Evolutionary conservation across 2,329 filamentous ascomycete species (phyloP), one percentile per base, ranked within the genome.

Genomic region (Fulvia fulva): DNA sequence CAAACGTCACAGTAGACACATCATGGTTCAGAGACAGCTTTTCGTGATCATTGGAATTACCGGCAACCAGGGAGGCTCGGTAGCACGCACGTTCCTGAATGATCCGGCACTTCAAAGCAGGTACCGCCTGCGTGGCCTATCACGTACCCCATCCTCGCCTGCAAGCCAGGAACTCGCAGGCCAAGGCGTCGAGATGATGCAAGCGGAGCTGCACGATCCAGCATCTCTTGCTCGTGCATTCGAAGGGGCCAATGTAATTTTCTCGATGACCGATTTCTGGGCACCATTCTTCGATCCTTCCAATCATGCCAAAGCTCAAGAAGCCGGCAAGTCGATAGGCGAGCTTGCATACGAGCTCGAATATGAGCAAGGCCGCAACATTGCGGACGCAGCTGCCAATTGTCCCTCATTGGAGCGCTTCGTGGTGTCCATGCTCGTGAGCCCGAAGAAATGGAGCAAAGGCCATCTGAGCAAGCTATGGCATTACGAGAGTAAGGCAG

Each of bases 71-170:
- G 59, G 59, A 9, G 51, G 45, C 12, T 61, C 59, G 6, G 59
- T 61, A n/a, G 69, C 70, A 25, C 44, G 61, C 7, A 51, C 58
- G 22, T 71, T 70, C 62, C 61, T 68, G 53, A 45, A 34, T 22
- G 51, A 52, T 25, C 55, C 55, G 16, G 37, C 43, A 16, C 51
- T 53, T n/a, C 32, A 14, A 19, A n/a, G 16, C 19, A 25, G 56
- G n/a, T 53, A 62, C 6, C 49, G 44, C 16, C 22, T 72, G 53
- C 68, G 70, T 9, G 70, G 68, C 54, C 63, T 79, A 25, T 77
- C 78, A 30, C 77, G 78, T 44, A 75, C 78, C 60, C 71, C 74
- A 1, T 65, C 66, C 53, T 68, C 71, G 23, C 51, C 66, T 6
- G 73, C 73, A 30, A 67, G 72, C 12, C 64, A 73, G 50, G 67